These are phyloP conservation scores for Selenicereus undatus DNA, from an alignment of 148 eudicot species.

Conservation along the genomic window DNA sequence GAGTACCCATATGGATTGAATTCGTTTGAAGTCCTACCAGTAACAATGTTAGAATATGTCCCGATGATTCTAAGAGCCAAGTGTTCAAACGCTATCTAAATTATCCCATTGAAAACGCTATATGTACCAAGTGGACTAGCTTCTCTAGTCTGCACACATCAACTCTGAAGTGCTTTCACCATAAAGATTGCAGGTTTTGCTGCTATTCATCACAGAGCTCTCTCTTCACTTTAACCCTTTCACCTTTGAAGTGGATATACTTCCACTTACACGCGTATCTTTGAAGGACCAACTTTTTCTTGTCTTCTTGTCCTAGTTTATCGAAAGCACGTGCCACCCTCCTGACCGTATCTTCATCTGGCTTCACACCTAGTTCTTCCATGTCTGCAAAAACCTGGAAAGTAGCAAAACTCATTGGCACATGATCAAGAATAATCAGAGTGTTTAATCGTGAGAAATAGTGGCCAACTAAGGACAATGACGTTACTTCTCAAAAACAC, in stretches of 20 bases:
- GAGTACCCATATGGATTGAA: too few relatives aligned
- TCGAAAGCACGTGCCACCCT: slow-evolving; percentile 69
- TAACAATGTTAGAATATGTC: too few relatives aligned
- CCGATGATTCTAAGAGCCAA: too few relatives aligned
- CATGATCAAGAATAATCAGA: too few relatives aligned
- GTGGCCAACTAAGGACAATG: too few relatives aligned
- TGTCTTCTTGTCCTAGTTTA: slow-evolving; percentile 60
- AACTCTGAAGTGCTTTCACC: background rate
- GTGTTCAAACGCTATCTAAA: too few relatives aligned
- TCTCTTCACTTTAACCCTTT: slow-evolving; percentile 55
- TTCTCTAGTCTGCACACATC: background rate
- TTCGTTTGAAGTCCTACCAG: too few relatives aligned
- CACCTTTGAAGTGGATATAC: slow-evolving; percentile 75
- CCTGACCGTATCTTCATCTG: slow-evolving; percentile 83
- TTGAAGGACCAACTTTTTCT: slow-evolving; percentile 42
- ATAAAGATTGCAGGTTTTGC: background rate
- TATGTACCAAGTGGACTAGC: background rate
- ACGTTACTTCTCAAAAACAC: too few relatives aligned
- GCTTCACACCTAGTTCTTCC: slow-evolving; percentile 89
- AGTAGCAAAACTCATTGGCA: too few relatives aligned
- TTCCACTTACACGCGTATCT: slow-evolving; percentile 68
- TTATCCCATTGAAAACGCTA: background rate
- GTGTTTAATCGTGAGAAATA: too few relatives aligned
- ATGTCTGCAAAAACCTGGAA: slow-evolving; percentile 86
- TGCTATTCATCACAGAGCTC: slow-evolving; percentile 20